Conservation (phyloP, 352 stramenopile genomes). For the Salisapilia sapeloensis region DNA sequence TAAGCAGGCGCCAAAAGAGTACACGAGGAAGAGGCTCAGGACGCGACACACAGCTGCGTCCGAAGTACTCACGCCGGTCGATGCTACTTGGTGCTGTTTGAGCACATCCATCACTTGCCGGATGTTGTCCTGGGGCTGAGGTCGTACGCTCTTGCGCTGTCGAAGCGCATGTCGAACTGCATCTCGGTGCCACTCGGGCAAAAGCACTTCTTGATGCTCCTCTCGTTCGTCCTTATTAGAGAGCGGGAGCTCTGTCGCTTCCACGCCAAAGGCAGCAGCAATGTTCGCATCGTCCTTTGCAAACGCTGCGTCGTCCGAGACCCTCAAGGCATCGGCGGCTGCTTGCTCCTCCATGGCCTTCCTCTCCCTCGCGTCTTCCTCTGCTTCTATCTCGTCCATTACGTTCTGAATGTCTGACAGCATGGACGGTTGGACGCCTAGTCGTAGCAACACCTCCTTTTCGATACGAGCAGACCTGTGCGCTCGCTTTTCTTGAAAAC, state of each 20-base stretch:
- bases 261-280: conserved; percentile 25
- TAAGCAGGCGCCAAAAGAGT: too few species aligned
- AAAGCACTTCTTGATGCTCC: conserved; percentile 11
- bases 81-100: too few species aligned
- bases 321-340: conserved; percentile 8
- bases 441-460: conserved; percentile 52
- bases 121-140: too few species aligned
- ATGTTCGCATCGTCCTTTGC: conserved; percentile 16
- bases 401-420: conserved; percentile 55
- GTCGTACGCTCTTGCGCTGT: conserved; percentile 31
- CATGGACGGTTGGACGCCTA: conserved; percentile 53
- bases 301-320: conserved; percentile 11
- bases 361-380: conserved; percentile 11
- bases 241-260: conserved; percentile 6
- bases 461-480: conserved; percentile 49
- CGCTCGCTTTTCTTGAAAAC: conserved; percentile 9
- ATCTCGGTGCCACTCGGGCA: conserved; percentile 43
- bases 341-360: conserved; percentile 9
- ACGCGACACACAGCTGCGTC: too few species aligned
- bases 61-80: too few species aligned
- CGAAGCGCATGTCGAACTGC: conserved; percentile 27
- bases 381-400: conserved; percentile 25
- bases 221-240: conserved; percentile 5
- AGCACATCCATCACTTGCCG: too few species aligned
- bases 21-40: too few species aligned